Conservation (phyloP, 2,329 filamentous ascomycete species). For the Pseudonectria buxi region DNA sequence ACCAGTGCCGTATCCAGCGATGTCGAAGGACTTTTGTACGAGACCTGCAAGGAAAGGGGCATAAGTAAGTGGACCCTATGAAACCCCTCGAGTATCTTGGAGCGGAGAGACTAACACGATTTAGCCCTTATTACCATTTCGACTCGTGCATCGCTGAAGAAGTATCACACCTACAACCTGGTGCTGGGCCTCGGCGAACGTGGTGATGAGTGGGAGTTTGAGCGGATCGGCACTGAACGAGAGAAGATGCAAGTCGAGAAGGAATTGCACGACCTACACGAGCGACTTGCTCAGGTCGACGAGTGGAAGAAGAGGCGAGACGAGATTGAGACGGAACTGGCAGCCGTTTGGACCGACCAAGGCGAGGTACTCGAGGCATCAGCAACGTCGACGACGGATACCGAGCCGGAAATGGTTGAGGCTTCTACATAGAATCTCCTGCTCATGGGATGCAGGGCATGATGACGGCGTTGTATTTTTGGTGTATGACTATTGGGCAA, state of each 20-base stretch:
- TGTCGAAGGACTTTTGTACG: constrained; percentile 89
- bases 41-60: constrained; percentile 84
- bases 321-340: constrained; percentile 79
- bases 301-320: constrained; percentile 71
- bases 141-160: constrained; percentile 87
- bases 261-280: constrained; percentile 77
- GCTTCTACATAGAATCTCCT: not conserved
- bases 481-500: too few species aligned
- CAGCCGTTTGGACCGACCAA: constrained; percentile 52
- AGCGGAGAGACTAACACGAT: constrained; percentile 12
- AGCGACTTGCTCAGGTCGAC: constrained; percentile 73
- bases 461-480: too few species aligned
- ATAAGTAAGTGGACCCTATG: constrained; percentile 62
- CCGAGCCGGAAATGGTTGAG: constrained; percentile 3
- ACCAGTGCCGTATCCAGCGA: constrained; percentile 92
- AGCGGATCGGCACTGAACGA: constrained; percentile 85
- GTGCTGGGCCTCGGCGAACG: constrained; percentile 73
- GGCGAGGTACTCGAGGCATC: constrained; percentile 44
- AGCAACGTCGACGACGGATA: constrained; percentile 15
- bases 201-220: constrained; percentile 85
- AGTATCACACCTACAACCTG: constrained; percentile 90
- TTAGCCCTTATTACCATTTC: constrained; percentile 88
- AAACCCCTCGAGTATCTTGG: not conserved
- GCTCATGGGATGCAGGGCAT: too few species aligned
- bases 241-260: constrained; percentile 93